Base-by-base conservation (phyloP, 2,329 filamentous ascomycete genomes). In the Didymella pomorum region DNA sequence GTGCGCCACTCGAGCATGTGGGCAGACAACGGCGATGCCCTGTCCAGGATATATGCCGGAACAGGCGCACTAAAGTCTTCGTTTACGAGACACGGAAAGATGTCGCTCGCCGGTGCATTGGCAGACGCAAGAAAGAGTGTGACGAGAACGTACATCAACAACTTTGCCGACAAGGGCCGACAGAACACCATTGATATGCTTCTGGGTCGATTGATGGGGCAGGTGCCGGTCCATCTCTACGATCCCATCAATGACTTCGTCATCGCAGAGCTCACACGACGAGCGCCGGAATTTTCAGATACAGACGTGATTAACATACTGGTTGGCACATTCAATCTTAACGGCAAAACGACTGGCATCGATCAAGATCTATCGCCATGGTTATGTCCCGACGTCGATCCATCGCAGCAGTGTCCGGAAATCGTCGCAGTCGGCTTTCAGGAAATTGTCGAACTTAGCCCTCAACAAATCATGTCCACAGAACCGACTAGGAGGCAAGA, bases 401-500 rank as follows among this genome's bases (percentile, higher is more conserved):
- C 76, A 18, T 79, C 82, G n/a, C 78, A 82, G 43, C 79, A 84
- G 45, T 87, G 91, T 60, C 93, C 95, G 6, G 91, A 94, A 58
- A 91, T 99, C 35, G 88, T 96, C 50, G 93, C 90, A 8, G 89
- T 97, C 16, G 95, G 92, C 0, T 98, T 99, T 69, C 95, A 99
- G 73, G 95, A 99, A 77, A 98, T 99, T 62, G 95, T 99, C n/a
- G 92, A 97, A 72, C 81, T 99, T 45, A 97, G 92, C 68, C 95
- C 96, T 16, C 94, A 98, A 75, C 95, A 99, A 72, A 98, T 99
- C 71, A 97, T 99, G 93, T 97, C 96, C 65, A 98, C 93, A 60
- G 94, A 99, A 73, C 95, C 95, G 1, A 87, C 88, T 3, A 86
- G 91, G 52, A 91, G 94, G 65, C 88, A 92, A 63, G 80, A 89